These are phyloP conservation scores for Populus hybrid DNA, from an alignment of 441 rosid species.

Conservation along the genomic window DNA sequence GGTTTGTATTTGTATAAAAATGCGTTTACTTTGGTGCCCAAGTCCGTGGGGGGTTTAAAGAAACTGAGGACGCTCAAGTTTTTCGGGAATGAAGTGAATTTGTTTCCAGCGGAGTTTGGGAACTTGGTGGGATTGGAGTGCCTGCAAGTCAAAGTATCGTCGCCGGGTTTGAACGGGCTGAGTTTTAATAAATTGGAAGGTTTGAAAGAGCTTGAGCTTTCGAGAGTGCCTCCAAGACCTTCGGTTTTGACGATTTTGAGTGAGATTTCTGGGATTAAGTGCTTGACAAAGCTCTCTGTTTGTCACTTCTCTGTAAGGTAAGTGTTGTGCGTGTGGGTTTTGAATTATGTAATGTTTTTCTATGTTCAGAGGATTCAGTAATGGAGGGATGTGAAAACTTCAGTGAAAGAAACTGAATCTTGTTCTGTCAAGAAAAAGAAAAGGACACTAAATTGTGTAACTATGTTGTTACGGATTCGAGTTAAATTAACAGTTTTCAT, in stretches of 20 bases:
- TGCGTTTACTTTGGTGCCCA: constrained; percentile 76
- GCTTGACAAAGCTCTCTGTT: constrained; percentile 84
- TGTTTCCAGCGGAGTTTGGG: constrained; percentile 69
- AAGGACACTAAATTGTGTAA: neutral
- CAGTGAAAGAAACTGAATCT: neutral
- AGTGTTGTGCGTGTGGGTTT: neutral
- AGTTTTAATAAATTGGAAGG: constrained; percentile 60
- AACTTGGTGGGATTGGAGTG: constrained; percentile 66
- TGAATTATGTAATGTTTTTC: neutral
- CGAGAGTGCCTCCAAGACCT: constrained; percentile 66
- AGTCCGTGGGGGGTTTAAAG: constrained; percentile 50
- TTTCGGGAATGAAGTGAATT: constrained; percentile 70
- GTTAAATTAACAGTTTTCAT: neutral
- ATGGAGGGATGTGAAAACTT: neutral
- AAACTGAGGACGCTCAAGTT: constrained; percentile 68
- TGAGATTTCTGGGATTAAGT: constrained; percentile 70
- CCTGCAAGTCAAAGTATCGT: constrained; percentile 75
- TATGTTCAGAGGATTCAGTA: neutral
- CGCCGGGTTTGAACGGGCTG: constrained; percentile 58
- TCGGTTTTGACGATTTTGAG: constrained; percentile 71
- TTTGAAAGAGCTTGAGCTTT: constrained; percentile 82
- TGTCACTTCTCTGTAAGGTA: constrained; percentile 91
- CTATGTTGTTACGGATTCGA: neutral
- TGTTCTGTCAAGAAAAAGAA: neutral
- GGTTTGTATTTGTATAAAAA: constrained; percentile 71